Evolutionary conservation across 2,329 filamentous ascomycete genomes (phyloP).

Genomic region (Scytalidium lignicola): DNA sequence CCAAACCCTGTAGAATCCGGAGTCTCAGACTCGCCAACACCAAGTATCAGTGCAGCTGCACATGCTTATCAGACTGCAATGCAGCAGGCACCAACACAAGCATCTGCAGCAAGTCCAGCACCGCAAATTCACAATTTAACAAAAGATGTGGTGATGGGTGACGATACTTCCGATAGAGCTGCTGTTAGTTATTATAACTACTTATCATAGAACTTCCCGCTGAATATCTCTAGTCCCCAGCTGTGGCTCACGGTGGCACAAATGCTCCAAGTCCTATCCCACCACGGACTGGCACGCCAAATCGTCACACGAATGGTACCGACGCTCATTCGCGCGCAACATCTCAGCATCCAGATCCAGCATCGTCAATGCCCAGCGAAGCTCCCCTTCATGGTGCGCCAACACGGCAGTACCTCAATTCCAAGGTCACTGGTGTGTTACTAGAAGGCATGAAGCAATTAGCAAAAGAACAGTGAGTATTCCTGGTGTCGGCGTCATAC

Average conservation of each 20-base stretch:
- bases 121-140: constrained; percentile 7
- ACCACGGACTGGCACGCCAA: constrained; percentile 43
- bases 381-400: constrained; percentile 62
- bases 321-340: constrained; percentile 48
- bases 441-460: constrained; percentile 72
- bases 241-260: constrained; percentile 14
- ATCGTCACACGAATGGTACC: constrained; percentile 30
- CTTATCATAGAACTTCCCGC: not conserved
- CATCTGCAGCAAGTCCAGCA: constrained; percentile 8
- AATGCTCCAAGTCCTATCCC: constrained; percentile 23
- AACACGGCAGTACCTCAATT: constrained; percentile 66
- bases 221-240: constrained; percentile 12
- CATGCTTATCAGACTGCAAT: constrained; percentile 22
- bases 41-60: constrained; percentile 20
- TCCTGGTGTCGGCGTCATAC: not conserved
- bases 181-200: constrained; percentile 12
- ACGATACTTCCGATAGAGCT: constrained; percentile 17
- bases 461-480: constrained; percentile 63
- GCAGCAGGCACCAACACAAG: constrained; percentile 15
- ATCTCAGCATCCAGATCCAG: constrained; percentile 50
- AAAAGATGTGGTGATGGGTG: constrained; percentile 24
- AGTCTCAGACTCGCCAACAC: constrained; percentile 9
- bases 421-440: constrained; percentile 61
- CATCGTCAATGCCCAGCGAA: constrained; percentile 51
- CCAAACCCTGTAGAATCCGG: constrained; percentile 6